phyloP scores from a whole-genome alignment of 2,329 filamentous ascomycete species.

The Fusarium sp. region DNA sequence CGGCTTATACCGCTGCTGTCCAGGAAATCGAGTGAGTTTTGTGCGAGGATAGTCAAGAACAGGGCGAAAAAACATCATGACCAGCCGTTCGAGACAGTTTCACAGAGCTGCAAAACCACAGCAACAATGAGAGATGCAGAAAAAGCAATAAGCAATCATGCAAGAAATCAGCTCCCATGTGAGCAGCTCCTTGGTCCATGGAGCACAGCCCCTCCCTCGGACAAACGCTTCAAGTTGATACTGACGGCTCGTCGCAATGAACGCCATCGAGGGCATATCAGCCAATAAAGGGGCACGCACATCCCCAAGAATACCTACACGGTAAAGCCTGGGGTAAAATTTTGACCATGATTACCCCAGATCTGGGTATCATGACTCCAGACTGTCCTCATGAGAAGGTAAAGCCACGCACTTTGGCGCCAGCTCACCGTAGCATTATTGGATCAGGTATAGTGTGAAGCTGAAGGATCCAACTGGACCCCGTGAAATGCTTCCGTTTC shows the following conservation, averaged over 20 bases:
- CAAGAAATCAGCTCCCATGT: constrained; percentile 1
- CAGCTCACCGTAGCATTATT: not conserved
- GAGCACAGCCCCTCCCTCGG: constrained; percentile 9
- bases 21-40: not conserved
- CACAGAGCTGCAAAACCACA: not conserved
- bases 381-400: constrained; percentile 13
- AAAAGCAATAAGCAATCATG: constrained; percentile 8
- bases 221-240: constrained; percentile 16
- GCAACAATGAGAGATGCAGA: not conserved
- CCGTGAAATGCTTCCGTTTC: constrained; percentile 20
- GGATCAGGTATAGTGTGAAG: constrained; percentile 8
- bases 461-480: not conserved
- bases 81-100: not conserved
- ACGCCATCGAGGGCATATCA: constrained; percentile 6
- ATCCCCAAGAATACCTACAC: constrained; percentile 17
- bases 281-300: constrained; percentile 8
- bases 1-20: not conserved
- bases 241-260: constrained; percentile 7
- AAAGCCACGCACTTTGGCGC: constrained; percentile 11
- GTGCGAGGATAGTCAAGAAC: constrained; percentile 1
- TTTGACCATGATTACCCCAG: constrained; percentile 12
- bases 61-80: constrained; percentile 10
- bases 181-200: constrained; percentile 27
- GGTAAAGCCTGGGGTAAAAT: constrained; percentile 8
- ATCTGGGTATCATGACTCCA: constrained; percentile 13